Base-by-base conservation (phyloP, 2,329 filamentous ascomycete species). In the Microdochium paspali region DNA sequence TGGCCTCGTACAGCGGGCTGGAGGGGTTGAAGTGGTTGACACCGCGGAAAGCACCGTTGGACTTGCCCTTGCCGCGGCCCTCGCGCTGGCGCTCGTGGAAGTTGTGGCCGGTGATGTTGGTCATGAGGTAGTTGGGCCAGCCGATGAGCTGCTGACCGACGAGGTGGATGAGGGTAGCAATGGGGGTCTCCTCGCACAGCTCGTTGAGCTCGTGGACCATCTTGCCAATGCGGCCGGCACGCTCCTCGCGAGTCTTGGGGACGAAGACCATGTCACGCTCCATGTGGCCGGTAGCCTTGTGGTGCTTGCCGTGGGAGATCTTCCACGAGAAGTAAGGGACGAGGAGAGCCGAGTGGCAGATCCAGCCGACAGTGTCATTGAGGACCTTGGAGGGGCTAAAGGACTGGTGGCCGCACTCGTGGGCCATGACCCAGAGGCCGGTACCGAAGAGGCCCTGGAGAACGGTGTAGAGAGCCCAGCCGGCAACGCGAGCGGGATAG, bases 311-410 rank as follows among this genome's bases (percentile, higher is more conserved):
- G 74, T 98, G 93, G 56, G 90, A 95, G 70, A 97, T 90, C 74
- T 98, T 95, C 93, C 93, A 98, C 65, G 89, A 95, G 75, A 96
- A 98, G 75, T 97, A 98, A 21, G 93, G 93, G 44, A 98, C 91
- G 48, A 96, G 76, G 32, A 96, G 81, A 42, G 82, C 68, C 31
- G 90, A 95, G 74, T 97, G 91, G 58, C 88, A 80, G 64, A 95
- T 67, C 87, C 88, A 96, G 61, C 91, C 91, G 49, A 93, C 89
- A 24, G 87, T 80, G 69, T 97, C 90, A 73, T 97, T 97, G 64
- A 96, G 70, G 10, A 81, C 72, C 73, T 87, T 91, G 60, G 87
- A 96, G n/a, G 87, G 74, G 40, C 93, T 97, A 76, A 98, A 97
- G 51, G 93, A 85, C 67, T 93, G 87, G 72, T 98, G 93, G 56